These are phyloP conservation scores for Leccinum disarticulatum DNA, from an alignment of 768 basidiomycete species.

Conservation along the genomic window DNA sequence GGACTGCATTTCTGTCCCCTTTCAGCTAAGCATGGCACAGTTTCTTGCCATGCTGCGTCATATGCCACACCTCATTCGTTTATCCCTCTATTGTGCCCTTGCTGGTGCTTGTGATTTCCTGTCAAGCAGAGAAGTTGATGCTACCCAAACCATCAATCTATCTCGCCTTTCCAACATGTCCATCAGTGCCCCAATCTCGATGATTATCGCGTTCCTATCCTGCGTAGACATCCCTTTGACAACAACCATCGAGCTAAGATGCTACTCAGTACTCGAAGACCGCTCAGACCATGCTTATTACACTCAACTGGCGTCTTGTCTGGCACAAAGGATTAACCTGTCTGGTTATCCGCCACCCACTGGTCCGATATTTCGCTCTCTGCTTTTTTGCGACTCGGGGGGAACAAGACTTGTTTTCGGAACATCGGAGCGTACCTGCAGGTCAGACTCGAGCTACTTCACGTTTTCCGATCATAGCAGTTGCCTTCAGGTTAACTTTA, in stretches of 20 bases:
- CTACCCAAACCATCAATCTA: neutral
- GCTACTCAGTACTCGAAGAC: neutral
- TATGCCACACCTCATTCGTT: slow-evolving; percentile 34
- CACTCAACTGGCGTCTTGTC: neutral
- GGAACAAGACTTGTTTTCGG: neutral
- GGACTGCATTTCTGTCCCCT: slow-evolving; percentile 18
- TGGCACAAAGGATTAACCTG: neutral
- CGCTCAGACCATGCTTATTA: neutral
- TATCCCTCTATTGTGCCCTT: slow-evolving; percentile 35
- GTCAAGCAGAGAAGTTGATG: neutral
- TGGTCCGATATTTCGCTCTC: neutral
- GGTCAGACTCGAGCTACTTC: too few relatives aligned
- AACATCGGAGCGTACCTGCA: neutral
- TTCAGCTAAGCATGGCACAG: slow-evolving; percentile 31
- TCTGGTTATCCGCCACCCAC: neutral
- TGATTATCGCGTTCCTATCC: slow-evolving; percentile 3
- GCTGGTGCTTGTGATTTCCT: slow-evolving; percentile 10
- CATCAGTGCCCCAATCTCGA: slow-evolving; percentile 1
- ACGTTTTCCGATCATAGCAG: neutral
- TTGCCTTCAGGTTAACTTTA: slow-evolving; percentile 1
- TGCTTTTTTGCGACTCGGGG: neutral
- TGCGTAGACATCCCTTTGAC: neutral
- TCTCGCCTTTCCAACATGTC: slow-evolving; percentile 2
- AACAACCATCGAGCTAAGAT: neutral
- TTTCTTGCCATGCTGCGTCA: slow-evolving; percentile 32